Evolutionary conservation across 1,284 basidiomycete species (phyloP).

Genomic region (Gymnopus androsaceus): DNA sequence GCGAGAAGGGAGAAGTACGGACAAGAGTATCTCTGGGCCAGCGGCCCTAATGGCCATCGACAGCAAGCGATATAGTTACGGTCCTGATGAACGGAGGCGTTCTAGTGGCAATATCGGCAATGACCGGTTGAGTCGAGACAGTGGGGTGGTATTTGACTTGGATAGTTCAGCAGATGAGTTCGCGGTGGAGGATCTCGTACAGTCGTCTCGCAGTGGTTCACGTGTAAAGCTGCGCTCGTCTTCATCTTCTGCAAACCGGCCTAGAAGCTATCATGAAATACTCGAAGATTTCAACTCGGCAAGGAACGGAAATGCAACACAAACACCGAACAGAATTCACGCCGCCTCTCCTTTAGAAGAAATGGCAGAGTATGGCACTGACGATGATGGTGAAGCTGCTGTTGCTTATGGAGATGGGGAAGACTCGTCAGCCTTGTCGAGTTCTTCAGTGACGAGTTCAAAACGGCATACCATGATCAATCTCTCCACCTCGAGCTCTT

Average conservation of each 20-base stretch:
- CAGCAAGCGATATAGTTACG: constrained; percentile 7
- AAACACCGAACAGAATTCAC: neutral
- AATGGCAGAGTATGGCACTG: constrained; percentile 20
- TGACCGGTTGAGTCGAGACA: constrained; percentile 1
- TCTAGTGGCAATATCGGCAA: neutral
- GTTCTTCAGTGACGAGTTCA: constrained; percentile 21
- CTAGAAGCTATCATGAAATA: constrained; percentile 65
- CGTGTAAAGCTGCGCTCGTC: constrained; percentile 21
- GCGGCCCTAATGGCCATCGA: constrained; percentile 16
- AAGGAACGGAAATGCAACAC: constrained; percentile 4
- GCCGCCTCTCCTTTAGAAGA: constrained; percentile 29
- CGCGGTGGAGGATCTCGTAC: constrained; percentile 16
- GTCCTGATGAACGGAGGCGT: neutral
- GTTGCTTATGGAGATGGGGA: constrained; percentile 21
- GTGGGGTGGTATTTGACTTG: constrained; percentile 3
- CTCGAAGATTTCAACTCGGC: constrained; percentile 59
- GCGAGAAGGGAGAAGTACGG: constrained; percentile 6
- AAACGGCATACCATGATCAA: constrained; percentile 14
- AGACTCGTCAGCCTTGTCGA: constrained; percentile 19
- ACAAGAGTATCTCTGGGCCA: constrained; percentile 3
- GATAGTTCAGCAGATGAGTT: constrained; percentile 11
- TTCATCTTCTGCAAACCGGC: constrained; percentile 41
- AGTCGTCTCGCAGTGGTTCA: neutral
- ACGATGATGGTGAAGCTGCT: constrained; percentile 28
- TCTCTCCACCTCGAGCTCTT: constrained; percentile 2